Conservation (phyloP, 768 basidiomycete species). For the Xerocomellus dryophilus region DNA sequence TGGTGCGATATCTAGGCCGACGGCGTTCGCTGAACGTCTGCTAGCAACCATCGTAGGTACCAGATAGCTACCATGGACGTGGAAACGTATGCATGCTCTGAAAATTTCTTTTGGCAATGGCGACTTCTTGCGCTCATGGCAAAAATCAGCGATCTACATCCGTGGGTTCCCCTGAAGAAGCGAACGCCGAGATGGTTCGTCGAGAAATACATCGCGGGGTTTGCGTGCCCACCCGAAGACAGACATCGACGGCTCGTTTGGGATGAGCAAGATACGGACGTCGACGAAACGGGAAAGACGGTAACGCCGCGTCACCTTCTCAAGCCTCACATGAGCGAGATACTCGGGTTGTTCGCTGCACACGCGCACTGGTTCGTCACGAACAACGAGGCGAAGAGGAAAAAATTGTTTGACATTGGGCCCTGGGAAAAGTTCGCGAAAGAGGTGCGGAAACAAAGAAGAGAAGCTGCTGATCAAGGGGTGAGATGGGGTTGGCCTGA, state of each 20-base stretch:
- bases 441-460: conserved; percentile 31
- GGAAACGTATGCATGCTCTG: conserved; percentile 39
- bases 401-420: conserved; percentile 39
- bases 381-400: conserved; percentile 36
- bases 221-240: conserved; percentile 29
- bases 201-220: conserved; percentile 36
- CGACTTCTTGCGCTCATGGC: conserved; percentile 47
- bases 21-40: conserved; percentile 6
- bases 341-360: conserved; percentile 49
- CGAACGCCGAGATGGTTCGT: conserved; percentile 54
- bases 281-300: conserved; percentile 29
- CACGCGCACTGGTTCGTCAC: conserved; percentile 60
- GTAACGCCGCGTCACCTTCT: conserved; percentile 42
- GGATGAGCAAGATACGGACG: conserved; percentile 30
- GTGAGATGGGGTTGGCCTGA: conserved; percentile 24
- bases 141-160: conserved; percentile 39
- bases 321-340: conserved; percentile 47
- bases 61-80: conserved; percentile 46
- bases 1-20: background rate
- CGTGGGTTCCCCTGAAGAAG: conserved; percentile 30
- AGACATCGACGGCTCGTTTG: conserved; percentile 35
- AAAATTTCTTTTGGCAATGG: conserved; percentile 51
- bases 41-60: conserved; percentile 44
- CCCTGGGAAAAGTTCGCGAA: conserved; percentile 49
- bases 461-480: conserved; percentile 26